Evolutionary conservation across 192 early-diverging fungal genomes (phyloP).

Genomic region (Podila clonocystis): DNA sequence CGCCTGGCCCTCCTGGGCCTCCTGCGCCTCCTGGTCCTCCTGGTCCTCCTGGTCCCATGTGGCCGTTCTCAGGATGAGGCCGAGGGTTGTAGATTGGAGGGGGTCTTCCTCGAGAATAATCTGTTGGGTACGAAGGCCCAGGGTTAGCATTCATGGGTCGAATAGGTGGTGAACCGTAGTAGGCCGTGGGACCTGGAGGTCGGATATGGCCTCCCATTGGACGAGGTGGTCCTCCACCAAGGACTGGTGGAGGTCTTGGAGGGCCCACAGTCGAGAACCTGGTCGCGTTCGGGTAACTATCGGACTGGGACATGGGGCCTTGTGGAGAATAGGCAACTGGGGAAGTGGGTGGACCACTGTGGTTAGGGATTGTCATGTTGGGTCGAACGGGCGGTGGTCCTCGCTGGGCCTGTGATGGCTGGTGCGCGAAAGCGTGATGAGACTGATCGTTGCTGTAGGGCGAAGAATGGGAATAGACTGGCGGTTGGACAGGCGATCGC

Average conservation of each 20-base stretch:
- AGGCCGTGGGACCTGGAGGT: conserved; percentile 32
- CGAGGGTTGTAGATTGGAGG: conserved; percentile 8
- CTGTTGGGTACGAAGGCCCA: conserved; percentile 32
- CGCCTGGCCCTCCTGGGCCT: background rate
- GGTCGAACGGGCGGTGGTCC: conserved; percentile 22
- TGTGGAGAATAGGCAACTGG: conserved; percentile 26
- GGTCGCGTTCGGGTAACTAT: conserved; percentile 17
- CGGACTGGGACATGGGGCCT: conserved; percentile 2
- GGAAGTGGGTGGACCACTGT: conserved; percentile 12
- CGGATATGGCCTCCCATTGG: conserved; percentile 21
- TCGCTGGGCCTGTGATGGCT: conserved; percentile 13
- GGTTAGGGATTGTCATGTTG: conserved; percentile 19
- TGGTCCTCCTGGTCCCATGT: conserved; percentile 13
- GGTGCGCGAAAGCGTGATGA: conserved; percentile 5
- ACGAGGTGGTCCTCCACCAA: conserved; percentile 27
- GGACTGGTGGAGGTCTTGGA: conserved; percentile 13
- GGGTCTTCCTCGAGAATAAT: conserved; percentile 18
- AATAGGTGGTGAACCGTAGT: conserved; percentile 25
- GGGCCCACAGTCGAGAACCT: conserved; percentile 28
- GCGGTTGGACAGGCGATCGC: background rate
- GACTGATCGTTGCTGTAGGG: conserved; percentile 4
- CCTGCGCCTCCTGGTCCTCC: conserved; percentile 14
- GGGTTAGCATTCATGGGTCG: conserved; percentile 24
- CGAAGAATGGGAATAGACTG: background rate
- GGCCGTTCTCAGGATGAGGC: conserved; percentile 12